These are phyloP conservation scores for Geranium rotundifolium DNA, from an alignment of 345 rosid genomes.

Conservation along the genomic window DNA sequence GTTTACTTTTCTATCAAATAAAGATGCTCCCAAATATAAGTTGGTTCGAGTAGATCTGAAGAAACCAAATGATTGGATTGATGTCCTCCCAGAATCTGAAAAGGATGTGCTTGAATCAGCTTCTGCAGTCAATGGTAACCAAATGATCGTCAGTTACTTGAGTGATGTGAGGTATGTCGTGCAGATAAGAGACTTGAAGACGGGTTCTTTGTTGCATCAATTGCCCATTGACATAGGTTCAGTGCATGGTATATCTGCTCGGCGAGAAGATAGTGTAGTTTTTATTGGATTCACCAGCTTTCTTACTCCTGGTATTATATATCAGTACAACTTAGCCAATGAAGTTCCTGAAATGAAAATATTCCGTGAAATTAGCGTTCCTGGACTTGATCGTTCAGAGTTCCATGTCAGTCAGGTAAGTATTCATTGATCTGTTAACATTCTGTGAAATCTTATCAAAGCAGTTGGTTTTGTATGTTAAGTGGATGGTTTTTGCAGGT, in stretches of 20 bases:
- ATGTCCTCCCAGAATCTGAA: constrained; percentile 56
- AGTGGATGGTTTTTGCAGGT: constrained; percentile 30
- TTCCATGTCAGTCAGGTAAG: constrained; percentile 74
- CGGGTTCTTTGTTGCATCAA: constrained; percentile 60
- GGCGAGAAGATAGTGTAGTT: constrained; percentile 42
- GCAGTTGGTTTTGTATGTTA: not conserved
- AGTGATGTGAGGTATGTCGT: constrained; percentile 72
- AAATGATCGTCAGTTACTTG: constrained; percentile 70
- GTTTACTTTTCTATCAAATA: constrained; percentile 71
- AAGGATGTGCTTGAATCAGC: constrained; percentile 78
- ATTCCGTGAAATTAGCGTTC: constrained; percentile 63
- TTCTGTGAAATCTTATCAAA: too few relatives aligned
- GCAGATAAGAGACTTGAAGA: constrained; percentile 69
- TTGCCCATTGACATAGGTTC: constrained; percentile 82
- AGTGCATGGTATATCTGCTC: constrained; percentile 46
- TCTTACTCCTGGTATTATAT: constrained; percentile 76
- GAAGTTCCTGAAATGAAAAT: constrained; percentile 50
- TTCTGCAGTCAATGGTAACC: constrained; percentile 46
- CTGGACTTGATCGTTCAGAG: constrained; percentile 63
- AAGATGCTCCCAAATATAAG: constrained; percentile 78
- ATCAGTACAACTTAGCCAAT: constrained; percentile 49
- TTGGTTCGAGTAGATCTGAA: constrained; percentile 65
- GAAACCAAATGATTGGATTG: constrained; percentile 70
- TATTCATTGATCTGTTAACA: too few relatives aligned
- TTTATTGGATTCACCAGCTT: constrained; percentile 74